Conservation (phyloP, 164 flowering plant genomes). For the Echeveria elegans region DNA sequence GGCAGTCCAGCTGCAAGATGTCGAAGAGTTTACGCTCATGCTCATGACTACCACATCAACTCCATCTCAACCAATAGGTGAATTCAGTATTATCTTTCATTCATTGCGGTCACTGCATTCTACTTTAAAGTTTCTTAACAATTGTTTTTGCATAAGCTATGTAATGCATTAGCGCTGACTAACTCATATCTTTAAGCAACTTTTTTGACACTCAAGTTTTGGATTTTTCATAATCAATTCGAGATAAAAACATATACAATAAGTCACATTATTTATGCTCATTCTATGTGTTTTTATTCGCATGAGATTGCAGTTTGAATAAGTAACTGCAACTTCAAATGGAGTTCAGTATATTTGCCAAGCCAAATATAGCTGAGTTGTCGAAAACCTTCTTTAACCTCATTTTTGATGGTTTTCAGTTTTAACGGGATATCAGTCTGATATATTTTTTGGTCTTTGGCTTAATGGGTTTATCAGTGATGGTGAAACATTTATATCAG, state of each 20-base stretch:
- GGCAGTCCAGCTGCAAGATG: constrained; percentile 71
- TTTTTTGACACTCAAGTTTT: too few relatives aligned
- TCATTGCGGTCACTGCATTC: not conserved
- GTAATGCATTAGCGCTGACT: not conserved
- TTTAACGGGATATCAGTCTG: too few relatives aligned
- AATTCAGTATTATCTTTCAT: not conserved
- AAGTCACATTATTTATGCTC: not conserved
- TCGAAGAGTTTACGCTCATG: too few relatives aligned
- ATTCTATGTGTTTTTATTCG: not conserved
- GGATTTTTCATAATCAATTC: too few relatives aligned
- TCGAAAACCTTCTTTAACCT: not conserved
- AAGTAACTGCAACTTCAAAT: not conserved
- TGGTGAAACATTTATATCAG: constrained; percentile 97
- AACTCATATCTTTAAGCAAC: not conserved
- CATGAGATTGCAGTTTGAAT: not conserved
- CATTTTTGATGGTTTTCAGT: too few relatives aligned
- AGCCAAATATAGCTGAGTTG: constrained; percentile 1
- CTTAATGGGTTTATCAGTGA: constrained; percentile 43
- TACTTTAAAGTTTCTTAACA: too few relatives aligned
- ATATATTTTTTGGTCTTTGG: not conserved
- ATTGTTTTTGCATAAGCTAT: not conserved
- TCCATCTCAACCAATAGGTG: constrained; percentile 98
- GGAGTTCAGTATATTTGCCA: not conserved
- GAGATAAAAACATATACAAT: not conserved
- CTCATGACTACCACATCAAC: constrained; percentile 95